These are phyloP conservation scores for Aspergillus melleus DNA, from an alignment of 2,329 filamentous ascomycete species.

Conservation along the genomic window DNA sequence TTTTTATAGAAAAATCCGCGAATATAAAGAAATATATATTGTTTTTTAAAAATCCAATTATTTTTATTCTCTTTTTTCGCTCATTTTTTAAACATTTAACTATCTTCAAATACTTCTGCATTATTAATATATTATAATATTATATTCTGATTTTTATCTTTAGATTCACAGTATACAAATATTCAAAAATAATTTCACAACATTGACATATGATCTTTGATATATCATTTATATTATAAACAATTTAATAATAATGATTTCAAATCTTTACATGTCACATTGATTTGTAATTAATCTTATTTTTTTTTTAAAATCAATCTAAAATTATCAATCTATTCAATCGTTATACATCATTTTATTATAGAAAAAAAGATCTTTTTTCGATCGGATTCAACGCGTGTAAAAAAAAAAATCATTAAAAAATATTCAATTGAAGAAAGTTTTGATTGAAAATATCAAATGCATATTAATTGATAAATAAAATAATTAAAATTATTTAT, in stretches of 20 bases:
- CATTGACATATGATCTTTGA: background rate
- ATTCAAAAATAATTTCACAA: background rate
- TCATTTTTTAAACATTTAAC: background rate
- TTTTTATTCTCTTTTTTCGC: background rate
- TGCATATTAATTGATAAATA: background rate
- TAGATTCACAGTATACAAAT: background rate
- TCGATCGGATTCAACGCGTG: background rate
- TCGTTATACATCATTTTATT: background rate
- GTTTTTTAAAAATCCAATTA: background rate
- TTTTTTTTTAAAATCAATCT: background rate
- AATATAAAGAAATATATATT: background rate
- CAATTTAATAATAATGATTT: background rate
- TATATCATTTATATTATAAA: background rate
- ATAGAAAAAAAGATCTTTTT: background rate
- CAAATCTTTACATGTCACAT: background rate
- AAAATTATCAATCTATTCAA: background rate
- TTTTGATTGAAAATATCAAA: background rate
- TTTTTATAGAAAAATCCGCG: background rate
- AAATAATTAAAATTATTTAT: background rate
- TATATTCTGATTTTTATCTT: background rate
- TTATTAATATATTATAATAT: background rate
- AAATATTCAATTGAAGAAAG: background rate
- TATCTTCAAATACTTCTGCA: background rate
- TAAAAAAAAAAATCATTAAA: background rate
- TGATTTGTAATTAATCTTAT: background rate